Evolutionary conservation across 2,329 filamentous ascomycete species (phyloP).

Genomic region (Raffaelea deltoideospora): DNA sequence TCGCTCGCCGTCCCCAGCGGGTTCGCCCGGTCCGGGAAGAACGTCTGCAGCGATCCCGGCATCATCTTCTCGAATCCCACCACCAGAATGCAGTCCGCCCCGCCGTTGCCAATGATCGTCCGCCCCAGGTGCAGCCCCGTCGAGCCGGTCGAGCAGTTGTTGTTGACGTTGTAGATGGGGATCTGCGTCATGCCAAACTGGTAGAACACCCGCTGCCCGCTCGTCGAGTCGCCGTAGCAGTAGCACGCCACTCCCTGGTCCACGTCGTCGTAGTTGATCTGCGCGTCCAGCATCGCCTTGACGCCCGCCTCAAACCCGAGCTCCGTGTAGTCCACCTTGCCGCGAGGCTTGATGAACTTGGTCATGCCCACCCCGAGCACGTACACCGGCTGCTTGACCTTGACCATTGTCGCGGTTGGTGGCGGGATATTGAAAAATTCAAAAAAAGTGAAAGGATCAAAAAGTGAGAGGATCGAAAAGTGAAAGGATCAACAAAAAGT

Average conservation of each 20-base stretch:
- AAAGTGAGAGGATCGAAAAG: too few relatives aligned
- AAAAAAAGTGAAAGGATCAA: not conserved
- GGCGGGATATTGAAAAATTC: not conserved
- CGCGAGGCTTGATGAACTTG: constrained; percentile 94
- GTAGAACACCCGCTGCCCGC: constrained; percentile 93
- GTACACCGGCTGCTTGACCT: constrained; percentile 48
- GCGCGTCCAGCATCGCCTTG: constrained; percentile 72
- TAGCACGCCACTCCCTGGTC: constrained; percentile 95
- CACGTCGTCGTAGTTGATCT: constrained; percentile 93
- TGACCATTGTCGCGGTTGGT: constrained; percentile 25
- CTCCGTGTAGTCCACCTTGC: constrained; percentile 88
- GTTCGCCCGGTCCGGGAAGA: constrained; percentile 74
- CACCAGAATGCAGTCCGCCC: constrained; percentile 76
- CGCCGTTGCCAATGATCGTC: constrained; percentile 64
- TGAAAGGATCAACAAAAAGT: too few relatives aligned
- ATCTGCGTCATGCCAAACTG: constrained; percentile 97
- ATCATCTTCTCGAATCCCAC: constrained; percentile 99
- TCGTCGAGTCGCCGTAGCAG: constrained; percentile 91
- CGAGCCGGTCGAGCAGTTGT: constrained; percentile 94
- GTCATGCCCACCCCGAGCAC: constrained; percentile 97
- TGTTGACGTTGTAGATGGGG: constrained; percentile 96
- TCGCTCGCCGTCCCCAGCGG: constrained; percentile 56
- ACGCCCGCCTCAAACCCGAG: constrained; percentile 85
- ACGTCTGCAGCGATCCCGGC: constrained; percentile 67
- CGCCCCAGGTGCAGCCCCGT: constrained; percentile 77